Percentiles rank a stretch among this genome's conserved stretches.
These are phyloP conservation scores for Fusarium fracticaudum DNA, from an alignment of 2,329 filamentous ascomycete species.

Conservation along the genomic window DNA sequence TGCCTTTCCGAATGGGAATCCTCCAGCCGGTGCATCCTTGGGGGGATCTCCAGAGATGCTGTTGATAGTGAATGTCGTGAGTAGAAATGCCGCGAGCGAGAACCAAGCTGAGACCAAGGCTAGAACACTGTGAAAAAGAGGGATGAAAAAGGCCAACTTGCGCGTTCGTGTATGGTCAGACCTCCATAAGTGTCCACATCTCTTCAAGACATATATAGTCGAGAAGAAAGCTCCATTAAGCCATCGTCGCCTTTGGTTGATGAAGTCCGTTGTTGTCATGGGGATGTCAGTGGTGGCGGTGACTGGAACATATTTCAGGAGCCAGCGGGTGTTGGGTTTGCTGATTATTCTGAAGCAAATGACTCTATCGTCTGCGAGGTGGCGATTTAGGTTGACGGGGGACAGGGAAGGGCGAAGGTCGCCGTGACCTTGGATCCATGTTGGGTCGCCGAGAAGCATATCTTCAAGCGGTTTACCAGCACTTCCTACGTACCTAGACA, in stretches of 20 bases:
- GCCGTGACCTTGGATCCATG: neutral
- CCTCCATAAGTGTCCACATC: neutral
- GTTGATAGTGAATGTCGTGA: conserved; percentile 17
- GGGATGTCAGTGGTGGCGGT: neutral
- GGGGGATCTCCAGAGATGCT: conserved; percentile 5
- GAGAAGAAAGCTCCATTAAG: conserved; percentile 7
- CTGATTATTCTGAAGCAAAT: conserved; percentile 4
- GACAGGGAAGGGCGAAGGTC: neutral
- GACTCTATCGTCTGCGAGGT: neutral
- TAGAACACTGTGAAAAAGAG: conserved; percentile 1
- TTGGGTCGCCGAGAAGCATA: conserved; percentile 5
- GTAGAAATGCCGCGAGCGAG: neutral
- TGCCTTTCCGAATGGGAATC: conserved; percentile 20
- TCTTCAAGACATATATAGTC: neutral
- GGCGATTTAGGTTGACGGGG: neutral
- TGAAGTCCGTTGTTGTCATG: neutral
- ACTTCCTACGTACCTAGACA: neutral
- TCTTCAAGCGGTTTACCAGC: neutral
- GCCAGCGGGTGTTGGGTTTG: neutral
- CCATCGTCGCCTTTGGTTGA: neutral
- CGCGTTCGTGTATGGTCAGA: neutral
- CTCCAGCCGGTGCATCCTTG: neutral
- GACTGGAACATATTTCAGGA: neutral
- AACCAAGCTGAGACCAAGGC: conserved; percentile 20
- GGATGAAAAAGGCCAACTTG: neutral